Percentiles rank a stretch among this genome's conserved stretches.
phyloP scores from a whole-genome alignment of 2,329 filamentous ascomycete species.

The Pyrenophora tritici-repentis region DNA sequence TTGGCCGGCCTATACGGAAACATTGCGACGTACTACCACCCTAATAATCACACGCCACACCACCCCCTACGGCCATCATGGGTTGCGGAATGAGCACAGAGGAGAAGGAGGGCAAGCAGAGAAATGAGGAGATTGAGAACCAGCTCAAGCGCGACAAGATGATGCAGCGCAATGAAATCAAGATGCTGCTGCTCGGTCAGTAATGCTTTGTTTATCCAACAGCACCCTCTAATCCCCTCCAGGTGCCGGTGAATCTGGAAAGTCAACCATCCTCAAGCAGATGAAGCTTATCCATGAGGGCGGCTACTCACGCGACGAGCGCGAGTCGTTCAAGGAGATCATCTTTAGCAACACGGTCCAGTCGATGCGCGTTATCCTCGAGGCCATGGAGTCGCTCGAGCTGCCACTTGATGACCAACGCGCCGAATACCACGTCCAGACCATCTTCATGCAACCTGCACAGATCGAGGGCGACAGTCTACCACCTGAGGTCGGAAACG shows the following conservation, averaged over 20 bases:
- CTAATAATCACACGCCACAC: constrained; percentile 31
- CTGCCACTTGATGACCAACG: constrained; percentile 87
- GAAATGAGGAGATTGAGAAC: constrained; percentile 99
- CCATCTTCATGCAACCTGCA: constrained; percentile 97
- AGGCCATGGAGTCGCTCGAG: constrained; percentile 71
- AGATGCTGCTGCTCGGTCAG: constrained; percentile 97
- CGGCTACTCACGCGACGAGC: constrained; percentile 90
- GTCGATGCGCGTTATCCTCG: constrained; percentile 72
- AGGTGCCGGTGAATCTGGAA: constrained; percentile 98
- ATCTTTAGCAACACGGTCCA: constrained; percentile 74
- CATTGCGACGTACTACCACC: constrained; percentile 30
- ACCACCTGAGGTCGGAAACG: constrained; percentile 90
- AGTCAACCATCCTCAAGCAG: constrained; percentile 93
- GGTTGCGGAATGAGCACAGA: constrained; percentile 99
- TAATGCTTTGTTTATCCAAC: constrained; percentile 28
- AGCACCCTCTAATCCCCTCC: constrained; percentile 34
- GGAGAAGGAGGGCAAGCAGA: constrained; percentile 99
- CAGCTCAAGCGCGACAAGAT: constrained; percentile 98
- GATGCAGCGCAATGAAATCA: constrained; percentile 99
- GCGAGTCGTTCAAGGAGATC: constrained; percentile 72
- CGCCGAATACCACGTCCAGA: constrained; percentile 96
- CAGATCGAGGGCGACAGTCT: constrained; percentile 95
- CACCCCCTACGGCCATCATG: constrained; percentile 67
- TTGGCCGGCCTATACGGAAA: constrained; percentile 43
- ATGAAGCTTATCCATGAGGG: constrained; percentile 99